Evolutionary conservation across 164 flowering plant species (phyloP).

Genomic region (Cinnamomum chago): DNA sequence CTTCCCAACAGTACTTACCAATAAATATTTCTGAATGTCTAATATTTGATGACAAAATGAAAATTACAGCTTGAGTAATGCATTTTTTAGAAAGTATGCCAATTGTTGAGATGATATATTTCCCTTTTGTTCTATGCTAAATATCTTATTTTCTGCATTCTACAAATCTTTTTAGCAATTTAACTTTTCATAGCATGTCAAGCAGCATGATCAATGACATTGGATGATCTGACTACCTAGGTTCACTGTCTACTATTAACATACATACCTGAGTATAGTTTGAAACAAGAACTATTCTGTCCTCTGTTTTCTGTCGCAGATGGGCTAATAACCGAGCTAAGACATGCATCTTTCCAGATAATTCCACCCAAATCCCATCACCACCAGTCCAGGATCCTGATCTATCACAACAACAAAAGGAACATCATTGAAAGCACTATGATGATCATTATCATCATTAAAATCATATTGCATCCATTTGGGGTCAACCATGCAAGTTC

Average conservation of each 20-base stretch:
- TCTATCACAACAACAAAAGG: slow-evolving; percentile 34
- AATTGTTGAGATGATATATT: not conserved
- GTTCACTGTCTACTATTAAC: not conserved
- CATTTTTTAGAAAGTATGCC: no score
- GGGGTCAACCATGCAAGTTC: not conserved
- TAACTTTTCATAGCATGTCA: not conserved
- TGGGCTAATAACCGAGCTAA: slow-evolving; percentile 86
- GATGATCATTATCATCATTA: no score
- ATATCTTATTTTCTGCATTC: not conserved
- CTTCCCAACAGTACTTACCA: no score
- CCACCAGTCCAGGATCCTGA: slow-evolving; percentile 98
- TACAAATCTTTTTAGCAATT: not conserved
- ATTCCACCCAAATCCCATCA: slow-evolving; percentile 93
- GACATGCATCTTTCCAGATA: slow-evolving; percentile 98
- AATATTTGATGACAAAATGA: not conserved
- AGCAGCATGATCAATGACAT: not conserved
- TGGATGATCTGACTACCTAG: not conserved
- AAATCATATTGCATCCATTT: no score
- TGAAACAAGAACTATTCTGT: slow-evolving; percentile 93
- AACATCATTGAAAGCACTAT: not conserved
- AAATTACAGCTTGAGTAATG: no score
- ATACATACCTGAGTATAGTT: slow-evolving; percentile 88
- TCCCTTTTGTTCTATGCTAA: no score
- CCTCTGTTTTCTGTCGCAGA: slow-evolving; percentile 79
- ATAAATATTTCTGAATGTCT: not conserved